These are phyloP conservation scores for Epichloe elymi DNA, from an alignment of 2,329 filamentous ascomycete species.

Conservation along the genomic window DNA sequence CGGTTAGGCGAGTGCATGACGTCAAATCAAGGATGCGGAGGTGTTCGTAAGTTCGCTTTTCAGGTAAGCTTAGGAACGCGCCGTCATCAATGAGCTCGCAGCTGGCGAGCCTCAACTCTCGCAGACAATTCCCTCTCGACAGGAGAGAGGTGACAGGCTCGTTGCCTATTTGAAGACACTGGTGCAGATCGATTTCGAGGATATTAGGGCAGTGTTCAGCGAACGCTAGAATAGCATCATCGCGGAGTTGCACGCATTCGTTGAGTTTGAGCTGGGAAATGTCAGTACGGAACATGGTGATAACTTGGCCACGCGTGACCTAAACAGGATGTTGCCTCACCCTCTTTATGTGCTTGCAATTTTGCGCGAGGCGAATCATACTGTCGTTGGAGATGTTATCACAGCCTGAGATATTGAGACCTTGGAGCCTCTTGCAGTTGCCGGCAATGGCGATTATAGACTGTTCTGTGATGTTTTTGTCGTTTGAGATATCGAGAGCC, in stretches of 20 bases:
- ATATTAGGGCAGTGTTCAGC: constrained; percentile 83
- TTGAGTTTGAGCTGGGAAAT: constrained; percentile 72
- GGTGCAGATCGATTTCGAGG: constrained; percentile 89
- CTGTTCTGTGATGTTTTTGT: constrained; percentile 71
- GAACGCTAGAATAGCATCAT: constrained; percentile 72
- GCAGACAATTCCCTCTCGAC: constrained; percentile 64
- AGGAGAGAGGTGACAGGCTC: constrained; percentile 72
- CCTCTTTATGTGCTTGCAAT: constrained; percentile 75
- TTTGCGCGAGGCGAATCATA: constrained; percentile 65
- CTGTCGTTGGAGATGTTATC: constrained; percentile 75
- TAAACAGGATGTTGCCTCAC: constrained; percentile 34
- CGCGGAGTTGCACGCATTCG: constrained; percentile 73
- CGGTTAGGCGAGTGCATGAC: constrained; percentile 70
- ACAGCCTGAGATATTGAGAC: constrained; percentile 84
- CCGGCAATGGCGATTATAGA: constrained; percentile 67
- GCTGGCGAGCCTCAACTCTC: constrained; percentile 76
- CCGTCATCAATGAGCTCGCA: constrained; percentile 74
- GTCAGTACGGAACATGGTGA: background rate
- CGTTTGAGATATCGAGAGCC: constrained; percentile 78
- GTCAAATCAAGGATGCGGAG: constrained; percentile 90
- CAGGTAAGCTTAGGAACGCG: constrained; percentile 73
- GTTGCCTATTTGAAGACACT: constrained; percentile 70
- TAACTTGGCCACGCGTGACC: background rate
- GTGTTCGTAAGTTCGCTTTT: constrained; percentile 58
- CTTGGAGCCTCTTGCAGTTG: constrained; percentile 76